Conservation (phyloP, 352 stramenopile species). For the Hyphochytrium catenoides region DNA sequence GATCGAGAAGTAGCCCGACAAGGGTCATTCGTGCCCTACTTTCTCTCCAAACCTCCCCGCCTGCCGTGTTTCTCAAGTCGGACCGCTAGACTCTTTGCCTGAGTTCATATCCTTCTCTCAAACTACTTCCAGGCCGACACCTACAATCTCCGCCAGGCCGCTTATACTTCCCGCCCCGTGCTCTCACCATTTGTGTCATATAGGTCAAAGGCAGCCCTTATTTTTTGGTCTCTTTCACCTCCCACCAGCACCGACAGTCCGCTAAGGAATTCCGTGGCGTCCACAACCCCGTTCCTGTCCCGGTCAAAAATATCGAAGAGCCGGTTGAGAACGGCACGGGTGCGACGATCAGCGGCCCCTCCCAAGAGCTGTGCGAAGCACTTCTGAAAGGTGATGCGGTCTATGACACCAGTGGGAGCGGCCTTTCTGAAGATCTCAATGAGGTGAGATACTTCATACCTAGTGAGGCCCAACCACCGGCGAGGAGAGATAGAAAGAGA, state of each 20-base stretch:
- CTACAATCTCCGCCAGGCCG: too few species aligned
- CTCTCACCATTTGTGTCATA: slow-evolving; percentile 52
- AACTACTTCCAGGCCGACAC: too few species aligned
- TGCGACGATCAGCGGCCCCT: slow-evolving; percentile 7
- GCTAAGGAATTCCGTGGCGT: slow-evolving; percentile 44
- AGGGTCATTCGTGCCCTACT: too few species aligned
- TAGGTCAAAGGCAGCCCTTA: slow-evolving; percentile 43
- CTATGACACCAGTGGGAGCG: slow-evolving; percentile 34
- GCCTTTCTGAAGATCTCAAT: slow-evolving; percentile 54
- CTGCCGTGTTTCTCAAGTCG: too few species aligned
- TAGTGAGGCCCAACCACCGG: slow-evolving; percentile 29
- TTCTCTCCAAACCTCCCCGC: too few species aligned
- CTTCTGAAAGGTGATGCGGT: slow-evolving; percentile 39
- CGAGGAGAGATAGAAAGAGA: too few species aligned
- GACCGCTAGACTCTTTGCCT: too few species aligned
- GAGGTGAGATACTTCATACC: slow-evolving; percentile 52
- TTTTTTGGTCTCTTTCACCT: slow-evolving; percentile 40
- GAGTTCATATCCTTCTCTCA: too few species aligned
- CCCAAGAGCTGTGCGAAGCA: slow-evolving; percentile 28
- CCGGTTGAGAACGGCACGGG: slow-evolving; percentile 29
- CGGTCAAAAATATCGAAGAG: slow-evolving; percentile 51
- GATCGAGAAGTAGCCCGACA: too few species aligned
- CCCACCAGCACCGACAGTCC: slow-evolving; percentile 45
- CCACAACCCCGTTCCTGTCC: slow-evolving; percentile 29
- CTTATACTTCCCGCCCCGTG: too few species aligned